These are phyloP conservation scores for Xylariaceae sp. DNA, from an alignment of 2,329 filamentous ascomycete species.

Conservation along the genomic window DNA sequence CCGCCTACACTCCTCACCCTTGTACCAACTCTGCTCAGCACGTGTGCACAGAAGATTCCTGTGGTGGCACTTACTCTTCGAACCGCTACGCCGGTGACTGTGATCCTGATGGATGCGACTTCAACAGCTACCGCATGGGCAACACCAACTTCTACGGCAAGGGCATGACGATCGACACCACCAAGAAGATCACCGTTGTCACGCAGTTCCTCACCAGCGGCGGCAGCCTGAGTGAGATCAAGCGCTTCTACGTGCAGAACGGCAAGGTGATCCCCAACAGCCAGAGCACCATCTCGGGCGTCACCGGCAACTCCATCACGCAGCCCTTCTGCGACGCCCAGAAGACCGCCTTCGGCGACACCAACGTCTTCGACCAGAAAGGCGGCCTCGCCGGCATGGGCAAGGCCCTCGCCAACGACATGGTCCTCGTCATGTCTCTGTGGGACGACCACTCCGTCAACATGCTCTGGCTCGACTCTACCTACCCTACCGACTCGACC, in stretches of 20 bases:
- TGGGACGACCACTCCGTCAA: slow-evolving; percentile 58
- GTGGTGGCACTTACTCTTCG: slow-evolving; percentile 53
- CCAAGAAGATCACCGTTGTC: slow-evolving; percentile 61
- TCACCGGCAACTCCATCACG: slow-evolving; percentile 51
- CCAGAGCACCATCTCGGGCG: slow-evolving; percentile 39
- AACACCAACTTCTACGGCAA: slow-evolving; percentile 63
- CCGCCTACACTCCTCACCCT: slow-evolving; percentile 65
- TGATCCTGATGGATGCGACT: slow-evolving; percentile 70
- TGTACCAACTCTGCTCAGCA: slow-evolving; percentile 55
- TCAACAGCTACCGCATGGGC: slow-evolving; percentile 68
- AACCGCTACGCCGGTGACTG: slow-evolving; percentile 63
- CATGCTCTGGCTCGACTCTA: slow-evolving; percentile 64
- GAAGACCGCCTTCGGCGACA: slow-evolving; percentile 60
- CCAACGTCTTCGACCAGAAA: slow-evolving; percentile 53
- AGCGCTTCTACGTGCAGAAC: slow-evolving; percentile 64
- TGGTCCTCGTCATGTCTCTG: slow-evolving; percentile 66
- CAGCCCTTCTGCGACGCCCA: slow-evolving; percentile 59
- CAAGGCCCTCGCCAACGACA: slow-evolving; percentile 57
- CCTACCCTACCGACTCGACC: slow-evolving; percentile 53
- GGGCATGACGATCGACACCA: slow-evolving; percentile 60
- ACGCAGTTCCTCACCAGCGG: slow-evolving; percentile 61
- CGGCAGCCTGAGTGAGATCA: slow-evolving; percentile 57
- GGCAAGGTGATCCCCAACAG: slow-evolving; percentile 54
- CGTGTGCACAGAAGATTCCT: slow-evolving; percentile 52
- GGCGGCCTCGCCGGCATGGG: slow-evolving; percentile 62